Evolutionary conservation across 345 rosid species (phyloP), one percentile per base, ranked within the genome.

Genomic region (Cardamine resedifolia): DNA sequence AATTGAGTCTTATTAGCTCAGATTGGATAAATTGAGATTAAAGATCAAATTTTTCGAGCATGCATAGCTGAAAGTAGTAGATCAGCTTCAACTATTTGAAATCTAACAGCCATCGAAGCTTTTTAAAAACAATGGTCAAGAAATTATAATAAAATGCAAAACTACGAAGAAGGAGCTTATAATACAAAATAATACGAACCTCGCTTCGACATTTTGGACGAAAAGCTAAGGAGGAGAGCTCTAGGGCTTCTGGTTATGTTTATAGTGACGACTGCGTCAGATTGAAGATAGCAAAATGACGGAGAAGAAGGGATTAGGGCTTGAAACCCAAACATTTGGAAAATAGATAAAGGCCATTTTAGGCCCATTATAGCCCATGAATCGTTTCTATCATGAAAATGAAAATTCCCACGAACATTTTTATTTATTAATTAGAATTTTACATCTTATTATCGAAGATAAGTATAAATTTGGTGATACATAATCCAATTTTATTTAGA

Each of bases 181-280:
- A 21, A n/a, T 15, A n/a, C 5, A 45, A 53, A 28, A 43, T n/a
- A n/a, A 30, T 5, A 63, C 64, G 6, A 53, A 73, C 77, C 77
- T 64, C 71, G 71, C 30, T 73, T 73, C 71, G 77, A 73, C 77
- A 64, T 73, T 64, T 73, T 64, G 11, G 28, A 23, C 39, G 57
- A 16, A 15, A 58, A 33, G 36, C 72, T 58, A 55, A 2, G 26
- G 44, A 45, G 53, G 34, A 26, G 28, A 52, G 44, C 55, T 72
- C 4, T 53, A 62, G 47, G 76, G 45, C 11, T 72, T 21, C 69
- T 51, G 70, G 31, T 52, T 36, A 26, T 24, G 66, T 58, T 15
- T 23, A 1, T 14, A 15, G 15, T 10, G 61, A 52, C 63, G 52
- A 26, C 63, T 3, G 14, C 28, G 70, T 39, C 61, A 53, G 48